These are phyloP conservation scores for Mucor irregularis DNA, from an alignment of 371 early-diverging fungal genomes.

Conservation along the genomic window DNA sequence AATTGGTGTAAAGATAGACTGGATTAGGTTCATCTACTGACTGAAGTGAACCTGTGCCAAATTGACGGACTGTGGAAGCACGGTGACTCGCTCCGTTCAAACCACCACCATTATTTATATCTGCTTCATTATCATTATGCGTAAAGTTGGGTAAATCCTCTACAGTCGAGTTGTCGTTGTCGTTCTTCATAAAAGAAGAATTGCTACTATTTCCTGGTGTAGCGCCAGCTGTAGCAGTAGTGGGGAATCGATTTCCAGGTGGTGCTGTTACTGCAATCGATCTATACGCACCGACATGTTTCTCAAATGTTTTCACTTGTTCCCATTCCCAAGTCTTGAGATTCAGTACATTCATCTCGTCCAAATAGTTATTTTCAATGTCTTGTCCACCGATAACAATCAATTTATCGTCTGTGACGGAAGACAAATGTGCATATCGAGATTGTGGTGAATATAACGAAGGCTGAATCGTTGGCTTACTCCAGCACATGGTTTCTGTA, in stretches of 20 bases:
- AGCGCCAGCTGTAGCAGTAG: too few relatives aligned
- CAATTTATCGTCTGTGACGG: slow-evolving; percentile 58
- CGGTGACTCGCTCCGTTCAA: background rate
- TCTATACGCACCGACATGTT: slow-evolving; percentile 79
- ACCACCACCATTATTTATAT: background rate
- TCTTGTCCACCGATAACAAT: slow-evolving; percentile 86
- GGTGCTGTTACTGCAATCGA: slow-evolving; percentile 64
- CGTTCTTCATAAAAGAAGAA: background rate
- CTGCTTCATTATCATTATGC: background rate
- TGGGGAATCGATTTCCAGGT: slow-evolving; percentile 19
- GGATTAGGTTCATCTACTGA: slow-evolving; percentile 27
- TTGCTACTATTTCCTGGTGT: too few relatives aligned
- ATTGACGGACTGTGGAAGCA: slow-evolving; percentile 15
- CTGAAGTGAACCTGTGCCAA: slow-evolving; percentile 10
- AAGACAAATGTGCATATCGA: slow-evolving; percentile 82
- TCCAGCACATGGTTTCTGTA: slow-evolving; percentile 66
- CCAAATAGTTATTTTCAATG: slow-evolving; percentile 72
- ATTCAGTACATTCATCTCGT: slow-evolving; percentile 77
- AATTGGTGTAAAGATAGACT: slow-evolving; percentile 76
- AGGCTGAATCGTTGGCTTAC: slow-evolving; percentile 44
- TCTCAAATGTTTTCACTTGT: slow-evolving; percentile 62
- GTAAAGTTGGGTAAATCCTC: background rate
- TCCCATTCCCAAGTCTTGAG: slow-evolving; percentile 70
- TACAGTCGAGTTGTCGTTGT: background rate
- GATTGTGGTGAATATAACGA: slow-evolving; percentile 64